These are phyloP conservation scores for Lagerstroemia speciosa DNA, from an alignment of 345 rosid genomes.

Conservation along the genomic window DNA sequence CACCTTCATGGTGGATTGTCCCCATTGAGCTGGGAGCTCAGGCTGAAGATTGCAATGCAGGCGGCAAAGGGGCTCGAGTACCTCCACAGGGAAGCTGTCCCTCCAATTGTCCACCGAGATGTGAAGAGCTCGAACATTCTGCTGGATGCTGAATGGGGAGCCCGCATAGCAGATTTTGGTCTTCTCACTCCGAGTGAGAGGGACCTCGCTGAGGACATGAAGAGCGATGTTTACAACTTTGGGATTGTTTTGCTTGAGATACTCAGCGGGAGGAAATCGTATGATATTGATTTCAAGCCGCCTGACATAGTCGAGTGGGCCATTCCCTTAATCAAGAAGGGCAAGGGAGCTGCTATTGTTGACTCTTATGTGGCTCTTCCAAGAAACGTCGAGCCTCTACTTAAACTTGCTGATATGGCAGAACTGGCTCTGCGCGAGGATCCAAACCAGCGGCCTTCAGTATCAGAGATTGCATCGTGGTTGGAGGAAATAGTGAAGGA, in stretches of 20 bases:
- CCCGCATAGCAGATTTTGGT: conserved; percentile 79
- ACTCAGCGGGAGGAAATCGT: conserved; percentile 77
- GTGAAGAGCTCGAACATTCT: conserved; percentile 73
- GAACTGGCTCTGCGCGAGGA: conserved; percentile 58
- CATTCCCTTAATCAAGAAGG: conserved; percentile 51
- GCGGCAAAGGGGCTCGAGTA: conserved; percentile 80
- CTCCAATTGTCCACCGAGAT: conserved; percentile 55
- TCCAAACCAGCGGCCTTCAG: conserved; percentile 58
- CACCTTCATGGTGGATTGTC: conserved; percentile 75
- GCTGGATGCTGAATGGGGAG: conserved; percentile 81
- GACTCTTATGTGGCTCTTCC: conserved; percentile 59
- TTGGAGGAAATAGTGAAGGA: conserved; percentile 63
- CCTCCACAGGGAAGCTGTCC: conserved; percentile 64
- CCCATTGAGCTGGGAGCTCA: conserved; percentile 58
- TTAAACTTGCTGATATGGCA: conserved; percentile 72
- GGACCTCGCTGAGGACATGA: conserved; percentile 38
- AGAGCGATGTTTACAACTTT: conserved; percentile 56
- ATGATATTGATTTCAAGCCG: conserved; percentile 53
- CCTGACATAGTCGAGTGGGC: conserved; percentile 70
- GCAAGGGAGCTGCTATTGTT: conserved; percentile 53
- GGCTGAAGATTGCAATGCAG: conserved; percentile 62
- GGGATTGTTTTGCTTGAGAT: conserved; percentile 75
- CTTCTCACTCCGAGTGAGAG: conserved; percentile 44
- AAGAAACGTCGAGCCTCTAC: conserved; percentile 73
- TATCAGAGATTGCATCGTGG: conserved; percentile 50